Base-by-base conservation (phyloP, 139 green algal genomes). In the Diplosphaera chodatii region DNA sequence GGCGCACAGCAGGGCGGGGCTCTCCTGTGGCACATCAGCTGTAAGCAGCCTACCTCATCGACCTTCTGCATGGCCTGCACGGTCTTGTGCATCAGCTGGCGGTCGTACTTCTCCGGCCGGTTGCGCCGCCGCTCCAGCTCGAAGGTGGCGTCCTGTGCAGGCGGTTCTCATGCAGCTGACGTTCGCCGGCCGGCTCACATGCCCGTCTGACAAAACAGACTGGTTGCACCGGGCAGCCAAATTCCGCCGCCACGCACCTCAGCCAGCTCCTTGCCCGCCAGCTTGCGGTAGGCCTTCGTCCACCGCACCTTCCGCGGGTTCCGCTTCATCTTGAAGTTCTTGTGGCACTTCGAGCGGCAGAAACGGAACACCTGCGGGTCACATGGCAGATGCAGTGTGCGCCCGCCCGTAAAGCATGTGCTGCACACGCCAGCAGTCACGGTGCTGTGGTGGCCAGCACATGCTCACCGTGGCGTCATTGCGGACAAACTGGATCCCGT, bases 271-370 rank as follows among this genome's bases (percentile, higher is more conserved):
- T 99, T 98, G 73, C 94, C 94, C 32, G 91, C 88, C 16, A 96
- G 77, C 77, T 95, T 96, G 28, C 95, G 82, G 82, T 96, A 97
- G 0, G 94, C 94, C 80, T 98, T 99, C 15, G 94, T 99, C 94
- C 94, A 99, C 40, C 88, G 86, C 23, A 98, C 90, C 80, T 99
- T 99, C 21, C 95, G 81, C 1, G 95, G 95, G 72, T 98, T 99
- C 28, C 95, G 88, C 87, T 99, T 99, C 93, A 99, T 97, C 84
- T 99, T 99, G 83, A 99, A 99, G 87, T 98, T 99, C 66, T 95
- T 97, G 82, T 98, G 94, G 85, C 95, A 99, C 69, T 99, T 99
- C 66, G 82, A 92, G 21, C 95, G 84, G 83, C 95, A 99, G 73
- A 99, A 99, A 4, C 84, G 82, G 83, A 99, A 99, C 4, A 94